Evolutionary conservation across 345 rosid genomes (phyloP).

Genomic region (Erucastrum elatum): DNA sequence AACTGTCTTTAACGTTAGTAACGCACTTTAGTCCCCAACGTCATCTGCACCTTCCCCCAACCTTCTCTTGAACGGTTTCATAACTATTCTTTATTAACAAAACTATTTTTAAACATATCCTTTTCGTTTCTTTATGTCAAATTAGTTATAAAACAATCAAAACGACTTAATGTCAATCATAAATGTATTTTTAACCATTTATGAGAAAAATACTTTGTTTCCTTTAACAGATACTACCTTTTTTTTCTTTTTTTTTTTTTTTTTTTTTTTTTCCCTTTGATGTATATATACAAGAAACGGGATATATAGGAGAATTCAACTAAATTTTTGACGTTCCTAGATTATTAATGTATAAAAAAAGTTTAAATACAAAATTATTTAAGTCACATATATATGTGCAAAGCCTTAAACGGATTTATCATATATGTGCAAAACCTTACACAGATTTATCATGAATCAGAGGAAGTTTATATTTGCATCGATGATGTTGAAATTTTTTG

Average conservation of each 20-base stretch:
- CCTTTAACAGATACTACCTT: neutral
- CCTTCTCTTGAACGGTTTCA: slow-evolving; percentile 36
- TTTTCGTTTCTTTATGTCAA: slow-evolving; percentile 14
- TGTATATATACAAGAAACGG: neutral
- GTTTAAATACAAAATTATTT: too few species aligned
- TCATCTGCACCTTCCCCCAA: slow-evolving; percentile 41
- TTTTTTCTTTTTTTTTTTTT: too few species aligned
- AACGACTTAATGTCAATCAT: neutral
- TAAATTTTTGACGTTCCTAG: neutral
- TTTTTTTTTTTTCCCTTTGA: too few species aligned
- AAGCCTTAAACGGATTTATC: too few species aligned
- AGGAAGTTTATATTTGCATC: too few species aligned
- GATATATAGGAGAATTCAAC: neutral
- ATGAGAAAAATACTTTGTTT: too few species aligned
- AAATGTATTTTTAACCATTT: neutral
- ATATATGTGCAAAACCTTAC: too few species aligned
- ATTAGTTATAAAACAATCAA: slow-evolving; percentile 8
- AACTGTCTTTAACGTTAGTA: slow-evolving; percentile 37
- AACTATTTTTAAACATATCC: neutral
- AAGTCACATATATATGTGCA: too few species aligned
- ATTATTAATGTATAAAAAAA: too few species aligned
- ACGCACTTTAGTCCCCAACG: slow-evolving; percentile 28
- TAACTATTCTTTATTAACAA: neutral
- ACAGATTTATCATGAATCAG: too few species aligned
- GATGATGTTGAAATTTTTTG: too few species aligned